These are phyloP conservation scores for Cyclotella distinguenda DNA, from an alignment of 108 stramenopile genomes.

Conservation along the genomic window DNA sequence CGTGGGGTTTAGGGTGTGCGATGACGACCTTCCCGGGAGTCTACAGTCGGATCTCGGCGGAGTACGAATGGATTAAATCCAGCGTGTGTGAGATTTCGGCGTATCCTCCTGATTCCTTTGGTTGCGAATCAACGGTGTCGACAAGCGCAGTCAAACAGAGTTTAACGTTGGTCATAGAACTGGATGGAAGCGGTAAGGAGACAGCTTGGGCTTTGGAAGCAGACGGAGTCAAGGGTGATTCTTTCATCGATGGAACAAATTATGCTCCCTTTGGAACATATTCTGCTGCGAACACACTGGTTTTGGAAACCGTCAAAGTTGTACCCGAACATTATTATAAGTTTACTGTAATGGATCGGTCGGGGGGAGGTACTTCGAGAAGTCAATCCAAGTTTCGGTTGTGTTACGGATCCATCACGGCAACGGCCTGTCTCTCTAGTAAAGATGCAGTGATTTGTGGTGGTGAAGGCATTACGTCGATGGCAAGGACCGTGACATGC, in stretches of 20 bases:
- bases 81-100: conserved; percentile 32
- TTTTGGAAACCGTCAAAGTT: conserved; percentile 4
- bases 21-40: conserved; percentile 22
- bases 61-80: conserved; percentile 31
- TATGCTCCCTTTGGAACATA: conserved; percentile 31
- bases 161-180: conserved; percentile 34
- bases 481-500: conserved; percentile 7
- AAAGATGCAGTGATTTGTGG: conserved; percentile 20
- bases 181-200: conserved; percentile 26
- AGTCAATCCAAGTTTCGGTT: conserved; percentile 16
- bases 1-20: conserved; percentile 48
- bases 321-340: conserved; percentile 14
- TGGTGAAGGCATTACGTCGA: conserved; percentile 2
- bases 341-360: conserved; percentile 26
- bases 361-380: not conserved
- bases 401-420: conserved; percentile 23
- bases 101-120: conserved; percentile 35
- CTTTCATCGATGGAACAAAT: conserved; percentile 15
- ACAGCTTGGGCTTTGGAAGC: conserved; percentile 29
- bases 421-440: conserved; percentile 7
- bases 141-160: not conserved
- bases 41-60: conserved; percentile 22
- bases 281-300: not conserved
- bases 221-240: conserved; percentile 1
- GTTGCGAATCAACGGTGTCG: conserved; percentile 7